Evolutionary conservation across 257 asterid genomes (phyloP), one percentile per base, ranked within the genome.

Genomic region (Buddleja alternifolia): DNA sequence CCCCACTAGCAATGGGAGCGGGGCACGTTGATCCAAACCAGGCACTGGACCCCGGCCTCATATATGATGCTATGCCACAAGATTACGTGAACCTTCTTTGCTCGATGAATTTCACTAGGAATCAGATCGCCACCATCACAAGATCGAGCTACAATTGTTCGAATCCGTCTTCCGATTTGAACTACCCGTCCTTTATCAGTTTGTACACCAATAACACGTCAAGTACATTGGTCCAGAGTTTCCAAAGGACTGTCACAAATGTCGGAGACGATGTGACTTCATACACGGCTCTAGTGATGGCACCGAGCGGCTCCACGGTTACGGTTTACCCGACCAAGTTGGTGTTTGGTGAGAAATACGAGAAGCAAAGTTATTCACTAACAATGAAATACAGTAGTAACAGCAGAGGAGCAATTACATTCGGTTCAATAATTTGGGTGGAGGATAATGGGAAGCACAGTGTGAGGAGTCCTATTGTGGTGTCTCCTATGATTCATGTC

Each of bases 1-100:
- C 70, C 0, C 82, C 82, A 8, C 67, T 77, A 23, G 76, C 82
- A 1, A 69, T 73, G 78, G 76, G 82, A 0, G 75, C 78, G 0
- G 82, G 82, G 0, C 78, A 77, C 1, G 65, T 77, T 4, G 72
- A 77, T 10, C 82, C 82, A 4, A 77, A 77, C 25, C 8, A 69
- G 0, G 82, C 82, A 0, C 70, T 70, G 0, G 61, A 77, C 24
- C 82, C 82, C 0, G 78, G 82, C 0, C 70, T 77, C 4, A 45
- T 77, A 2, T 73, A 77, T 21, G 82, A 77, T 41, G 78, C 82
- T 17, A 56, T 63, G 6, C 15, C 82, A 2, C 76, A 77, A 63
- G 82, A 77, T 54, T 77, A 77, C 6, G 34, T 73, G 37, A 58
- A 77, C n/a, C 82, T 77, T 17, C 72, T 77, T 5, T 77, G 82